Base-by-base conservation (phyloP, 2,329 filamentous ascomycete genomes). In the Fusarium sp. region DNA sequence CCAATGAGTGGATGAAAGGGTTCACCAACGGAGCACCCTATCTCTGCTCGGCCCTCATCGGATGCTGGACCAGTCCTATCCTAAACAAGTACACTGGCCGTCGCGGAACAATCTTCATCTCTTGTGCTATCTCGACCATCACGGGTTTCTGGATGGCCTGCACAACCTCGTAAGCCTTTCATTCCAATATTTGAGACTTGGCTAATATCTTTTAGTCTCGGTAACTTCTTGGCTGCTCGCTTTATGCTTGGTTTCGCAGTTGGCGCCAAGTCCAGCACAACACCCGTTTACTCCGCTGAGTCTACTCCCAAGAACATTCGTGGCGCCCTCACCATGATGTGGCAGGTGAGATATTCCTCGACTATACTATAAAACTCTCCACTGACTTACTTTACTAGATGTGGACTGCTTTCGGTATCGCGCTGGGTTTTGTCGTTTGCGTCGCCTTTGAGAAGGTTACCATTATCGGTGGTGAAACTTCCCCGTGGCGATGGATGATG, bases 51-150 rank as follows among this genome's bases (percentile, higher is more conserved):
- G 77, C 77, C 0, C 50, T 79, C 0, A 44, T 78, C 46, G 78
- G 77, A 4, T 80, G 78, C 49, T 80, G 78, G 78, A 79, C 77
- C 0, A 78, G 75, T 16, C 76, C 77, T 1, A 63, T 75, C 3
- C 83, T 90, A 58, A 91, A 91, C 74, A 85, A 87, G 61, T 85
- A 80, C 73, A 87, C 89, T 56, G 89, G 89, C 8, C 85, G 89
- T 33, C 84, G 89, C 3, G 88, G 89, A 28, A 90, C 88, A 6
- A 89, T 91, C 52, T 90, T 90, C 74, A 83, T 90, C 56, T 88
- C 88, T 4, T 89, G 88, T 61, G 82, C 85, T 53, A 82, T 79
- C 62, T 87, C 86, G 79, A 76, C 79, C 81, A n/a, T 76, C 83
- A 64, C 78, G 79, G 48, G 85, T 78, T 39, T 88, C 86, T 75